These are phyloP conservation scores for Silene uniflora DNA, from an alignment of 148 eudicot genomes.

Conservation along the genomic window DNA sequence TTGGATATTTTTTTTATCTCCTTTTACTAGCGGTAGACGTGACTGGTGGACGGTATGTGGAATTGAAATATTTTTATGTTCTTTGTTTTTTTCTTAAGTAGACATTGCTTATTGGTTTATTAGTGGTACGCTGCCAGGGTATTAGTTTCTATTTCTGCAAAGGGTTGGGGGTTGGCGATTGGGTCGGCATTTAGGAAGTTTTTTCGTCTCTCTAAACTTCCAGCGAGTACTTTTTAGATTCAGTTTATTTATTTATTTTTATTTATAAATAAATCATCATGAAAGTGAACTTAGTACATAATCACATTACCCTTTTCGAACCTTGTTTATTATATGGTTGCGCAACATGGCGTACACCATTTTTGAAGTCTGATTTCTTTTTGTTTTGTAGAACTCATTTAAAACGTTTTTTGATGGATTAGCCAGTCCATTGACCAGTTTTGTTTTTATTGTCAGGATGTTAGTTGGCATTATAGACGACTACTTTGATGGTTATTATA, in stretches of 20 bases:
- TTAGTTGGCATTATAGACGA: slow-evolving; percentile 83
- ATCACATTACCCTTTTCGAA: neutral
- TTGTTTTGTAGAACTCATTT: neutral
- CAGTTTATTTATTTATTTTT: neutral
- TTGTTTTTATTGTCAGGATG: slow-evolving; percentile 49
- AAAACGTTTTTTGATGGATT: neutral
- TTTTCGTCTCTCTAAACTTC: neutral
- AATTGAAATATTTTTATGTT: too few species aligned
- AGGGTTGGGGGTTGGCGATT: too few species aligned
- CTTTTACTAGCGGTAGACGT: too few species aligned
- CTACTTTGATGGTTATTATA: slow-evolving; percentile 80
- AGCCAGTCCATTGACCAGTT: neutral
- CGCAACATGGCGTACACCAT: neutral
- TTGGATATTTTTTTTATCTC: too few species aligned
- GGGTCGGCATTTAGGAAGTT: neutral
- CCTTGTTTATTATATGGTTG: neutral
- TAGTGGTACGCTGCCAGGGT: too few species aligned
- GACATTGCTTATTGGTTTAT: too few species aligned
- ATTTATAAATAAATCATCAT: neutral
- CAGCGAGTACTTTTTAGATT: neutral
- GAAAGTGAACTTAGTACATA: neutral
- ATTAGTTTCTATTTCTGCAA: too few species aligned
- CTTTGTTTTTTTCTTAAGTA: too few species aligned
- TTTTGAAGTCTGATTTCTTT: neutral
- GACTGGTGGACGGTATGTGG: too few species aligned